These are phyloP conservation scores for Pseudohyphozyma bogoriensis DNA, from an alignment of 768 basidiomycete species.

Conservation along the genomic window DNA sequence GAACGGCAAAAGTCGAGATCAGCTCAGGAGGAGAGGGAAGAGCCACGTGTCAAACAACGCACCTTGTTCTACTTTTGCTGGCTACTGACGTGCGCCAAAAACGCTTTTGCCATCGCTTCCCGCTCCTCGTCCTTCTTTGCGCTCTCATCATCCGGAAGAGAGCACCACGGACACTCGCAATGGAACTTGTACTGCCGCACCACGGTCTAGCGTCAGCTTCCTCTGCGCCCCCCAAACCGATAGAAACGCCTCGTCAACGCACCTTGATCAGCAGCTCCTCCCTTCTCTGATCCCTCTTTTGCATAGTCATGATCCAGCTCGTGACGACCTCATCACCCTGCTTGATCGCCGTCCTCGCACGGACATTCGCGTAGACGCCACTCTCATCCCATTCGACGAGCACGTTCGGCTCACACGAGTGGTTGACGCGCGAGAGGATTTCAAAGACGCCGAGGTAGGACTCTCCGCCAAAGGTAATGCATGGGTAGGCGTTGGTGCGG, in stretches of 20 bases:
- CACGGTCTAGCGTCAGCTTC: neutral
- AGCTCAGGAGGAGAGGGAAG: too few species aligned
- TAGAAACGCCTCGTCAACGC: neutral
- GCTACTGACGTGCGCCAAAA: constrained; percentile 3
- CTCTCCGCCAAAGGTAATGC: neutral
- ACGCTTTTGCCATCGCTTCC: neutral
- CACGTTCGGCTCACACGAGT: constrained; percentile 7
- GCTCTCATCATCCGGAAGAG: neutral
- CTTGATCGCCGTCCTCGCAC: constrained; percentile 5
- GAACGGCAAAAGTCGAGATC: too few species aligned
- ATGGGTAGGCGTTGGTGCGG: neutral
- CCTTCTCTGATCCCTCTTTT: constrained; percentile 3
- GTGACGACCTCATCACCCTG: constrained; percentile 2
- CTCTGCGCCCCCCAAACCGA: too few species aligned
- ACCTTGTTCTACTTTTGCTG: too few species aligned
- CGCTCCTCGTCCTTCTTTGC: constrained; percentile 12
- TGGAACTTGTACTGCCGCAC: constrained; percentile 1
- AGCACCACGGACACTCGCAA: constrained; percentile 11
- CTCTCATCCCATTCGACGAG: neutral
- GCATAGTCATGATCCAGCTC: constrained; percentile 10
- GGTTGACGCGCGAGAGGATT: constrained; percentile 2
- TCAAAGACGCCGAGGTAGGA: constrained; percentile 6
- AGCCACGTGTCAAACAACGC: too few species aligned
- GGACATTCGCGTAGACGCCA: neutral
- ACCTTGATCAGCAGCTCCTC: constrained; percentile 10